These are phyloP conservation scores for Rosa rugosa DNA, from an alignment of 306 rosid species.

Conservation along the genomic window DNA sequence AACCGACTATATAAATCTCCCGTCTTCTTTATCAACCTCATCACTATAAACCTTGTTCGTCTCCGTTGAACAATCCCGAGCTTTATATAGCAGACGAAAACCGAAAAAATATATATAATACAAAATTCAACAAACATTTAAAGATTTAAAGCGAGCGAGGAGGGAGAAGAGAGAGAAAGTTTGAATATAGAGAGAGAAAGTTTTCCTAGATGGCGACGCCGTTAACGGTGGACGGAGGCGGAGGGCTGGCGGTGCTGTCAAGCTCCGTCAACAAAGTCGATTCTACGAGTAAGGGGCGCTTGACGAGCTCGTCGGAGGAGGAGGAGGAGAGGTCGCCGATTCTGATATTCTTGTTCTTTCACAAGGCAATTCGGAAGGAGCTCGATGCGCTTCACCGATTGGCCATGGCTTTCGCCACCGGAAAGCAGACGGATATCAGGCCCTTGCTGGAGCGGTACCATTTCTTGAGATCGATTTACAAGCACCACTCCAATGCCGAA, in stretches of 20 bases:
- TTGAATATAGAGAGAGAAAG: background rate
- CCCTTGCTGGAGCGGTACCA: conserved; percentile 71
- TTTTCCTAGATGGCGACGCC: conserved; percentile 67
- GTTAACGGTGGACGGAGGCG: conserved; percentile 69
- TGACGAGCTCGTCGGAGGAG: conserved; percentile 33
- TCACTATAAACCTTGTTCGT: background rate
- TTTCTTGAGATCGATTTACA: conserved; percentile 84
- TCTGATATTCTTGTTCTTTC: conserved; percentile 82
- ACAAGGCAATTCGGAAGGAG: conserved; percentile 88
- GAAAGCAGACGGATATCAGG: conserved; percentile 58
- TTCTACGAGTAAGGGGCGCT: conserved; percentile 44
- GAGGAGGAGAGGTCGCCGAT: conserved; percentile 64
- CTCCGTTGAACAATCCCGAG: conserved; percentile 3
- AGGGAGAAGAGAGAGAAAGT: background rate
- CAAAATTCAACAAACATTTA: background rate
- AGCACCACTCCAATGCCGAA: conserved; percentile 96
- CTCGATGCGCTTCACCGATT: conserved; percentile 79
- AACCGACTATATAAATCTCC: background rate
- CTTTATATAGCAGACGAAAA: background rate
- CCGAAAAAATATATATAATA: background rate
- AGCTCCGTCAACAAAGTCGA: conserved; percentile 62
- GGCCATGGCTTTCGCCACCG: conserved; percentile 90
- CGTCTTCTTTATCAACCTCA: background rate
- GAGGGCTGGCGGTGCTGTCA: conserved; percentile 75
- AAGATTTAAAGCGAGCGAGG: background rate